A percentile compares a stretch with the other conserved stretches of the same genome.
Conservation (phyloP, 345 rosid genomes). For the Kernera saxatilis region DNA sequence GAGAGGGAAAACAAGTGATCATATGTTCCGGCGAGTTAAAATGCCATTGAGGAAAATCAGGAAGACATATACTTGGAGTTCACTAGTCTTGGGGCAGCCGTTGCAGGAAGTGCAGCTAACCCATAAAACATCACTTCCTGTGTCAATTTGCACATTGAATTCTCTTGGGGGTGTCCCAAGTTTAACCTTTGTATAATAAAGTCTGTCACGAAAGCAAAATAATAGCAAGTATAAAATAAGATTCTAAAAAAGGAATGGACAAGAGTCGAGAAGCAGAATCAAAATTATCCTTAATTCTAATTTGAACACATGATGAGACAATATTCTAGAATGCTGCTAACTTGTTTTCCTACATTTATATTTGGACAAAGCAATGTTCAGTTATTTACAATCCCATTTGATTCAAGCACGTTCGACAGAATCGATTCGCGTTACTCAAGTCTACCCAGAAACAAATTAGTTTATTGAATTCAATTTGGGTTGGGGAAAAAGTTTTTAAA, state of each 20-base stretch:
- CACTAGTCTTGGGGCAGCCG: constrained; percentile 83
- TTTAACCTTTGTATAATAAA: constrained; percentile 76
- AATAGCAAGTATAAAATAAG: background rate
- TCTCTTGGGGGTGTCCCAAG: constrained; percentile 87
- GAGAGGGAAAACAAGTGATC: constrained; percentile 2
- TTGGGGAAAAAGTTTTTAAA: background rate
- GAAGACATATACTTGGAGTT: constrained; percentile 54
- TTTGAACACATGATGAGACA: background rate
- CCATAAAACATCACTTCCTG: constrained; percentile 97
- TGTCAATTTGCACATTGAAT: constrained; percentile 86
- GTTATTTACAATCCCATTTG: background rate
- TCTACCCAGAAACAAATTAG: background rate
- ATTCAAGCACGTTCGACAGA: background rate
- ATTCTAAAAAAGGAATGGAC: background rate
- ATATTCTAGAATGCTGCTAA: constrained; percentile 3
- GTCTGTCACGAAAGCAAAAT: constrained; percentile 37
- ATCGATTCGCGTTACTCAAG: constrained; percentile 3
- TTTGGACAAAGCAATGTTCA: background rate
- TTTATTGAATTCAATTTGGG: background rate
- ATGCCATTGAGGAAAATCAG: background rate
- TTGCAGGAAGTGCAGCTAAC: constrained; percentile 76
- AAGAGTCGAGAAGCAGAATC: constrained; percentile 1
- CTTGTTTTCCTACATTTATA: background rate
- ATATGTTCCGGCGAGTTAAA: background rate
- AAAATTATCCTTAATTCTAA: background rate